Conservation (phyloP, 2,329 filamentous ascomycete genomes). For the Ceratocystis lukuohia region DNA sequence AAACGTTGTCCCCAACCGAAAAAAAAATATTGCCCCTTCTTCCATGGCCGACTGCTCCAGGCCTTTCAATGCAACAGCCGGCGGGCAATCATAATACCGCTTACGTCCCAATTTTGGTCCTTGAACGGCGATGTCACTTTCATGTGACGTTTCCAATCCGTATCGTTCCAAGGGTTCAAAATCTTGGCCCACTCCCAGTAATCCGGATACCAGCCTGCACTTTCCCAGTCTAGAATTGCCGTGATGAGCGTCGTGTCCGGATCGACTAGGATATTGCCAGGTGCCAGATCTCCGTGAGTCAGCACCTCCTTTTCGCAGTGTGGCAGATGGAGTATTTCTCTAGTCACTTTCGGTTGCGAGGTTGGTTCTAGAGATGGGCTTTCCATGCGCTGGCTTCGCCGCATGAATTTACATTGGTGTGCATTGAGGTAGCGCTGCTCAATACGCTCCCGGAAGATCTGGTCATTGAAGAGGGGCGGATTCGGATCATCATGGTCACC, state of each 20-base stretch:
- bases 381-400: no score
- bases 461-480: slow-evolving; percentile 2
- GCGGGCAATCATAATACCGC: not conserved
- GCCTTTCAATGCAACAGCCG: not conserved
- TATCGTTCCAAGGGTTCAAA: slow-evolving; percentile 8
- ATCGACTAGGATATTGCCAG: slow-evolving; percentile 27
- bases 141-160: slow-evolving; percentile 11
- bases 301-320: slow-evolving; percentile 25
- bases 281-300: slow-evolving; percentile 27
- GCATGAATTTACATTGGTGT: not conserved
- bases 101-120: not conserved
- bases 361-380: no score
- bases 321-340: not conserved
- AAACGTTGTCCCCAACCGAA: no score
- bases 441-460: not conserved
- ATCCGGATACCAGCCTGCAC: slow-evolving; percentile 26
- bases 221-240: slow-evolving; percentile 48
- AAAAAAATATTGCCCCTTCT: no score
- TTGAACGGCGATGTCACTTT: slow-evolving; percentile 7
- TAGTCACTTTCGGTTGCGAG: not conserved
- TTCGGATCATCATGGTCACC: slow-evolving; percentile 4
- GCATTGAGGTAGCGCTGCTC: slow-evolving; percentile 20
- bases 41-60: no score
- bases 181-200: slow-evolving; percentile 28
- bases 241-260: slow-evolving; percentile 31